Percentiles rank a stretch among this genome's conserved stretches.
These are phyloP conservation scores for Silene vulgaris DNA, from an alignment of 179 eudicot species.

Conservation along the genomic window DNA sequence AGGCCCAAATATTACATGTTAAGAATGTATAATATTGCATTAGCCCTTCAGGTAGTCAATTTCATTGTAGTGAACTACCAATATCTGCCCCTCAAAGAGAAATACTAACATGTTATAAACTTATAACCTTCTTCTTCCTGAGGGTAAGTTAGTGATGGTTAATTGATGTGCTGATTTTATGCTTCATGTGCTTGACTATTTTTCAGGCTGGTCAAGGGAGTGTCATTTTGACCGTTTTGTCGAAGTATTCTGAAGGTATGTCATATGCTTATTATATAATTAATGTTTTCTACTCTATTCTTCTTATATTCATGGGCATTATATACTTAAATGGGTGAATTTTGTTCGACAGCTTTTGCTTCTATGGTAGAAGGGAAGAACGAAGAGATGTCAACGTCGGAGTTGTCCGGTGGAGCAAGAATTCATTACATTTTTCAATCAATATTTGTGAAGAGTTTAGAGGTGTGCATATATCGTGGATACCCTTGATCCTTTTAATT, in stretches of 20 bases:
- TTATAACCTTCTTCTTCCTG: background rate
- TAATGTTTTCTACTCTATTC: background rate
- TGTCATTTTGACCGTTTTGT: slow-evolving; percentile 38
- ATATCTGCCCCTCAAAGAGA: background rate
- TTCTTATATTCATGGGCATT: slow-evolving; percentile 9
- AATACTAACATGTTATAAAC: background rate
- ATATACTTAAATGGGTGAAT: background rate
- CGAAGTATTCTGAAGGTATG: slow-evolving; percentile 43
- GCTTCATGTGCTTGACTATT: background rate
- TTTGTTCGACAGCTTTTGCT: slow-evolving; percentile 37
- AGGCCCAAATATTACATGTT: too few relatives aligned
- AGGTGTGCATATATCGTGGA: slow-evolving; percentile 30
- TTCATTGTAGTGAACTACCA: background rate
- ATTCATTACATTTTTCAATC: slow-evolving; percentile 57
- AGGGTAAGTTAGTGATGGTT: background rate
- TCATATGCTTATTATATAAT: background rate
- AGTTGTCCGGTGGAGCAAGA: slow-evolving; percentile 62
- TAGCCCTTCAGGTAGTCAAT: background rate
- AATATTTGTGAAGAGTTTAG: slow-evolving; percentile 52
- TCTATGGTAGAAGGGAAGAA: slow-evolving; percentile 49
- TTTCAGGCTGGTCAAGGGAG: slow-evolving; percentile 47
- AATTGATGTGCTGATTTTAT: background rate
- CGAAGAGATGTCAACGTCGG: slow-evolving; percentile 51
- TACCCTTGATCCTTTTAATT: background rate
- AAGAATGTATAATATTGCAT: background rate